Percentiles rank a stretch among this genome's conserved stretches.
Evolutionary conservation across 2,329 filamentous ascomycete species (phyloP).

Genomic region (Pseudogymnoascus sp.): DNA sequence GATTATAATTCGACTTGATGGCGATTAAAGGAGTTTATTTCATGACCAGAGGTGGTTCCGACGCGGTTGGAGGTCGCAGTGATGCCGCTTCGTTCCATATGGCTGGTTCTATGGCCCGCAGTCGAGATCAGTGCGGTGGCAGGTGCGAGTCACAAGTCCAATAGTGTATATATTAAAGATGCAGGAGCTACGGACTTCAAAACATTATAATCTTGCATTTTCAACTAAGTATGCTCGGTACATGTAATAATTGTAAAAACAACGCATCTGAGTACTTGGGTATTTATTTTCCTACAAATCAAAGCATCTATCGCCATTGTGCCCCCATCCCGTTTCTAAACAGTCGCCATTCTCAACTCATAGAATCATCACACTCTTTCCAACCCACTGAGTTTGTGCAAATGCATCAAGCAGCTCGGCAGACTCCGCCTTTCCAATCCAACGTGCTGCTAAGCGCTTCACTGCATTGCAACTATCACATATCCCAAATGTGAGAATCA

Average conservation of each 20-base stretch:
- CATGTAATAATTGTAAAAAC: not conserved
- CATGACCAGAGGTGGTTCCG: too few relatives aligned
- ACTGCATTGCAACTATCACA: not conserved
- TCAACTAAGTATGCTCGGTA: not conserved
- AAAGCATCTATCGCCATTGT: not conserved
- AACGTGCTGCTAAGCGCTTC: not conserved
- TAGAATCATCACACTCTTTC: not conserved
- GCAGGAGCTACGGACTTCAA: not conserved
- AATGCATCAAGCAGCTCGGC: not conserved
- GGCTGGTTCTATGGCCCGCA: too few relatives aligned
- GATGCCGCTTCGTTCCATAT: too few relatives aligned
- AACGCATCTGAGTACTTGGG: not conserved
- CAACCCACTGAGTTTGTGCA: not conserved
- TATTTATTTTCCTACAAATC: not conserved
- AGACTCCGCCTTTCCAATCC: not conserved
- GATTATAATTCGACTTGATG: too few relatives aligned
- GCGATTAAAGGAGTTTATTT: too few relatives aligned
- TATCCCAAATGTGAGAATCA: not conserved
- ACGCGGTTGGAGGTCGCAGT: too few relatives aligned
- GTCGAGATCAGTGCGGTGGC: too few relatives aligned
- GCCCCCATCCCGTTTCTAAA: not conserved
- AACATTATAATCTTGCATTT: not conserved
- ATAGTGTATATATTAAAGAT: too few relatives aligned
- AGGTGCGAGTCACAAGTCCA: too few relatives aligned
- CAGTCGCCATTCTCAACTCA: not conserved